Percentiles rank a stretch among this genome's conserved stretches.
These are phyloP conservation scores for Stenocarpella maydis DNA, from an alignment of 2,329 filamentous ascomycete species.

Conservation along the genomic window DNA sequence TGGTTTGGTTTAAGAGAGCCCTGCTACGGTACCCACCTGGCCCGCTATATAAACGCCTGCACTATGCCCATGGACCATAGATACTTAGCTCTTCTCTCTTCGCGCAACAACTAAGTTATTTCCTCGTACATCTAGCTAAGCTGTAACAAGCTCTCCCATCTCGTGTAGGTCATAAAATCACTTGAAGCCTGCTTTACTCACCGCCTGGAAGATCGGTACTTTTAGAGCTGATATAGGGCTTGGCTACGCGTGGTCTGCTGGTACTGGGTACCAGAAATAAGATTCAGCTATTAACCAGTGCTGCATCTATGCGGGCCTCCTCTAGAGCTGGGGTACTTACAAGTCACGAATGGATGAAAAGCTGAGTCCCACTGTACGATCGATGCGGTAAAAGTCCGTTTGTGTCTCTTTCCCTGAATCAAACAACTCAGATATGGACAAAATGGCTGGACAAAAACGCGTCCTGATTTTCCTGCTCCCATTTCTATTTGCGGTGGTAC, in stretches of 20 bases:
- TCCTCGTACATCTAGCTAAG: too few relatives aligned
- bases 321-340: background rate
- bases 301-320: background rate
- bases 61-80: too few relatives aligned
- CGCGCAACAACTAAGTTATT: too few relatives aligned
- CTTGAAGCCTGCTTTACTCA: background rate
- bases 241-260: too few relatives aligned
- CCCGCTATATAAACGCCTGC: too few relatives aligned
- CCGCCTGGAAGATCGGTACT: background rate
- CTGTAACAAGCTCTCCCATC: too few relatives aligned
- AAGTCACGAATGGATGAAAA: slow-evolving; percentile 7
- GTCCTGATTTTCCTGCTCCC: slow-evolving; percentile 11
- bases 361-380: background rate
- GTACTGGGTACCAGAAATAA: background rate
- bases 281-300: background rate
- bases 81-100: too few relatives aligned
- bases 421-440: background rate
- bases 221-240: background rate
- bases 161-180: too few relatives aligned
- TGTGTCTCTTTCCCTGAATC: background rate
- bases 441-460: background rate
- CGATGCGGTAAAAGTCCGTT: background rate
- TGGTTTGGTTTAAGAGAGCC: too few relatives aligned
- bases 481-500: slow-evolving; percentile 12
- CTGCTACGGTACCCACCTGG: too few relatives aligned